Conservation (phyloP, 768 basidiomycete species). For the Pulveroboletus sp. region DNA sequence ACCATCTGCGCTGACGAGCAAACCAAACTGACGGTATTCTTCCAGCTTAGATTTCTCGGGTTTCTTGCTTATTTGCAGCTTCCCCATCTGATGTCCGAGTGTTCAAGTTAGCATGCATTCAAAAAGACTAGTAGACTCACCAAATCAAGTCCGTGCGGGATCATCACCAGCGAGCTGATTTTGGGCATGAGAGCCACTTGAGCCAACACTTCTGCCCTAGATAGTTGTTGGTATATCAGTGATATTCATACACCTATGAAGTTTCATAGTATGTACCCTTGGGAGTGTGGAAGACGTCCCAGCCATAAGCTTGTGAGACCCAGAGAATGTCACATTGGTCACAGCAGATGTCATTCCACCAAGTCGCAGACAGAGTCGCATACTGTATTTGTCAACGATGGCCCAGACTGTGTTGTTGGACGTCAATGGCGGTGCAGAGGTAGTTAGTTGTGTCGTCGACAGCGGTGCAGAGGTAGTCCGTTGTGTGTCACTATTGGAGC, state of each 20-base stretch:
- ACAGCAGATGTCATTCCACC: no score
- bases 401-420: no score
- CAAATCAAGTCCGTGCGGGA: neutral
- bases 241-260: no score
- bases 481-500: neutral
- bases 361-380: no score
- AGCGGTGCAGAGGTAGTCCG: no score
- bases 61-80: neutral
- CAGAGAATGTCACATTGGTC: no score
- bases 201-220: neutral
- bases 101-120: neutral
- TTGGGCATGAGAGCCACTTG: neutral
- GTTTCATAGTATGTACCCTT: no score
- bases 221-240: neutral
- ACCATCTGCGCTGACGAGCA: neutral
- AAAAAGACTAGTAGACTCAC: neutral
- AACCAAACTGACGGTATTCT: neutral
- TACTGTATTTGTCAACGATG: no score
- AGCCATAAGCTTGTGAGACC: no score
- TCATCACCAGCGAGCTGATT: slow-evolving; percentile 1
- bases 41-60: neutral
- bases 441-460: no score
- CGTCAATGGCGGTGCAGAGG: no score
- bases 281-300: no score
- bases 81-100: neutral